Base-by-base conservation (phyloP, 257 asterid species). In the Gardenia jasminoides region DNA sequence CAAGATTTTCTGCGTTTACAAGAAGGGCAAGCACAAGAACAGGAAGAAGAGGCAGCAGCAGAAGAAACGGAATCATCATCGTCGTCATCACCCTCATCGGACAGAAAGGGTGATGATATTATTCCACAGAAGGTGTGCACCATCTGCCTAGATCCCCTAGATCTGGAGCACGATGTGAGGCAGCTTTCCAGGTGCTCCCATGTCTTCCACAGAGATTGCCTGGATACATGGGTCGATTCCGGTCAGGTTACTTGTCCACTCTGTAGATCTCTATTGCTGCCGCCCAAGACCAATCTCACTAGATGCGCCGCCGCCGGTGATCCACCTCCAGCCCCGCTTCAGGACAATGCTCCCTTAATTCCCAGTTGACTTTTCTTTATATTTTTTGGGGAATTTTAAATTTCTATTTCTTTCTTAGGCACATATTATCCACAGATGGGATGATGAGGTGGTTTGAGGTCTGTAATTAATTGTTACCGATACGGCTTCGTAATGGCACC, bases 251-350 rank as follows among this genome's bases (percentile, higher is more conserved):
- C 70, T 47, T 92, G 94, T 81, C 97, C 97, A 26, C 28, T 92
- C 85, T 92, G 94, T 81, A 84, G 97, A 84, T 88, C 97, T 43
- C 86, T 85, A 86, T 67, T 92, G 84, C 85, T 92, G 64, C 90
- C 97, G 20, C 81, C 96, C 0, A 87, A 68, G 67, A 74, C 80
- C 0, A 85, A 76, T 79, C 84, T 86, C 39, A 17, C 67, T 19
- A 80, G 84, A 64, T 78, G 80, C 61, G 52, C 52, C 0, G 19
- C 20, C 5, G 56, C 20, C 16, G 56, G 43, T 0, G 67, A 31
- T 65, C 48, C 30, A 20, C 33, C 65, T 36, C 41, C 41, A 36
- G 3, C 41, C 6, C 11, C 16, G 36, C 31, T 36, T 26, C 72
- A 26, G 17, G 44, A 61, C 67, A 59, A 22, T 24, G 31, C 66